Percentiles rank a stretch among this genome's conserved stretches.
These are phyloP conservation scores for Dothiorella sarmentorum DNA, from an alignment of 2,329 filamentous ascomycete genomes.

Conservation along the genomic window DNA sequence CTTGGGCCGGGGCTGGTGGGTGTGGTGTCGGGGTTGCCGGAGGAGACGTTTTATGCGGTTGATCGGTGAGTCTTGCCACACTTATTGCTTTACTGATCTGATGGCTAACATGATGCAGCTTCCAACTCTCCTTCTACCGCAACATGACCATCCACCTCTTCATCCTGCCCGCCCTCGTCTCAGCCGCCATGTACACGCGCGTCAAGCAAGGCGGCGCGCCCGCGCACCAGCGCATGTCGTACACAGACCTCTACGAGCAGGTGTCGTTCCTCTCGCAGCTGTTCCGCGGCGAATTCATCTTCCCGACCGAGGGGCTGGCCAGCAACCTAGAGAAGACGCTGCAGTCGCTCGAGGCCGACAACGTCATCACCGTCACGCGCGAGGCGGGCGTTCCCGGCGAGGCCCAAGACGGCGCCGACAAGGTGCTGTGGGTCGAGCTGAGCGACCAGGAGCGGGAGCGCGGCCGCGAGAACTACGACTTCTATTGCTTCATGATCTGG, in stretches of 20 bases:
- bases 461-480: slow-evolving; percentile 93
- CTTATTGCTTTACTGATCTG: not conserved
- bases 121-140: slow-evolving; percentile 95
- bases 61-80: slow-evolving; percentile 55
- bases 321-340: slow-evolving; percentile 80
- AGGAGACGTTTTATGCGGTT: slow-evolving; percentile 91
- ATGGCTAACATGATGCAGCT: slow-evolving; percentile 42
- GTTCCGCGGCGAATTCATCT: slow-evolving; percentile 96
- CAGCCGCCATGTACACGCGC: slow-evolving; percentile 81
- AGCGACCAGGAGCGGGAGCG: slow-evolving; percentile 70
- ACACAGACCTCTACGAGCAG: slow-evolving; percentile 69
- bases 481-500: slow-evolving; percentile 98
- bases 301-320: slow-evolving; percentile 78
- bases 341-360: slow-evolving; percentile 70
- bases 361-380: slow-evolving; percentile 64
- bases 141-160: slow-evolving; percentile 99
- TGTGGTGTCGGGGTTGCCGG: slow-evolving; percentile 71
- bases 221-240: slow-evolving; percentile 72
- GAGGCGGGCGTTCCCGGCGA: slow-evolving; percentile 18
- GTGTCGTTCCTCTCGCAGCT: slow-evolving; percentile 76
- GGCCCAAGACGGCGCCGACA: slow-evolving; percentile 35
- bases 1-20: slow-evolving; percentile 87
- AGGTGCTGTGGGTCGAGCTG: slow-evolving; percentile 67
- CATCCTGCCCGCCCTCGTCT: slow-evolving; percentile 87
- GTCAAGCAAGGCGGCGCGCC: slow-evolving; percentile 90